Base-by-base conservation (phyloP, 2,329 filamentous ascomycete genomes). In the Fusarium foetens region DNA sequence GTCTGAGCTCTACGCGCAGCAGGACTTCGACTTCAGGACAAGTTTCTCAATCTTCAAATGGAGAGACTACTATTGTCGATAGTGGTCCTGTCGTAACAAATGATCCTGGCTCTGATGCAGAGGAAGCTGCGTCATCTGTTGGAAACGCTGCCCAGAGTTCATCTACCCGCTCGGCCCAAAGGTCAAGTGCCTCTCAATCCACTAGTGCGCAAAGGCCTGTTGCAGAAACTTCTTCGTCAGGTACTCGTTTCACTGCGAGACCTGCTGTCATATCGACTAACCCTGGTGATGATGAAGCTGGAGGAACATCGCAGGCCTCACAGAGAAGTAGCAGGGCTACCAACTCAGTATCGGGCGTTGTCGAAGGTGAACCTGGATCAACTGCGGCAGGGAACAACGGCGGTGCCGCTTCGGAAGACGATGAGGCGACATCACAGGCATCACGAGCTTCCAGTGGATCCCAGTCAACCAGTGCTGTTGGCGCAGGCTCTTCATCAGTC, bases 301-400 rank as follows among this genome's bases (percentile, higher is more conserved):
- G 12, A 3, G 17, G 8, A 0, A 35, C 35, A 4, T 54, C 46
- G 0, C 5, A 19, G 9, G 19, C 23, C 2, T 31, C 36, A 3
- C 54, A 43, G 8, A 19, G 5, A 27, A 52, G 48, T 17, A n/a
- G 27, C 11, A 27, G 27, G 23, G 27, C 8, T 2, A 33, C 52
- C 5, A 39, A n/a, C 8, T 35, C 21, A 1, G 7, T 23, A 21
- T 36, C 19, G 5, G 35, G 43, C 8, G 23, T 25, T 7, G 48
- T 25, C 0, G 29, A 51, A 19, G n/a, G 31, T 1, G 48, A 23
- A 6, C 14, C 60, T 27, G 31, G 5, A 23, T 38, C 61, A 14
- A 66, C 21, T 13, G 17, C 12, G 8, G 13, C 11, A 17, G 17
- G 6, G 8, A 31, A 21, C 1, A n/a, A 17, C 7, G 21, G 11